Evolutionary conservation across 208 protist genomes (phyloP).

Genomic region (Trypanosoma melophagium): DNA sequence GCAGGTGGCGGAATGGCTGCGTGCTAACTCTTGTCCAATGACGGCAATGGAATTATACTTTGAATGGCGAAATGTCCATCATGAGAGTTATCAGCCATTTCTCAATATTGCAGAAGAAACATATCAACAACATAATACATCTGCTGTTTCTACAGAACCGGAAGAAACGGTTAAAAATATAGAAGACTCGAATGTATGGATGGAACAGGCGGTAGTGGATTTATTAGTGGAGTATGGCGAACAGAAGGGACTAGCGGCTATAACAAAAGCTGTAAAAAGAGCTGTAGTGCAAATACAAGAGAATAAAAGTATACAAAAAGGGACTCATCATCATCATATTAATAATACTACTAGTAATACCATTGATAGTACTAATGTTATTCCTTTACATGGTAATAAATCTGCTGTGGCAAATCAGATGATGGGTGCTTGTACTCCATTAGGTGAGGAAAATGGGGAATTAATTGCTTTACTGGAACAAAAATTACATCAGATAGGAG

Average conservation of each 20-base stretch:
- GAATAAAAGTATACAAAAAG: neutral
- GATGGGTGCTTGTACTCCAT: too few species aligned
- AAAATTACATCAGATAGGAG: slow-evolving; percentile 28
- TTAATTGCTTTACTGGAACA: neutral
- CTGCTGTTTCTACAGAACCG: neutral
- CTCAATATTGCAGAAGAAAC: slow-evolving; percentile 6
- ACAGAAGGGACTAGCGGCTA: slow-evolving; percentile 3
- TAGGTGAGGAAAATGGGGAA: too few species aligned
- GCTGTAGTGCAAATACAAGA: neutral
- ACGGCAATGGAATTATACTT: slow-evolving; percentile 42
- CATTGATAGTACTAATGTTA: neutral
- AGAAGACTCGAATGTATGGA: neutral
- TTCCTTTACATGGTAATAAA: neutral
- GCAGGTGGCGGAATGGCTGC: slow-evolving; percentile 39
- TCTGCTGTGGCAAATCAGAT: too few species aligned
- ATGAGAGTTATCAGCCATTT: slow-evolving; percentile 11
- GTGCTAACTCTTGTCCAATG: slow-evolving; percentile 23
- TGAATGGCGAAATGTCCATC: slow-evolving; percentile 23
- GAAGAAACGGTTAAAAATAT: neutral
- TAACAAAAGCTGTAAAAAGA: neutral
- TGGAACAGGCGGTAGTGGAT: slow-evolving; percentile 20
- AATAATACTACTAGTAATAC: neutral
- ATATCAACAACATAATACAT: too few species aligned
- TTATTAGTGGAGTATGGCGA: slow-evolving; percentile 15
- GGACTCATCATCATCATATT: neutral